These are phyloP conservation scores for Beauveria sp. DNA, from an alignment of 2,329 filamentous ascomycete genomes.

Conservation along the genomic window DNA sequence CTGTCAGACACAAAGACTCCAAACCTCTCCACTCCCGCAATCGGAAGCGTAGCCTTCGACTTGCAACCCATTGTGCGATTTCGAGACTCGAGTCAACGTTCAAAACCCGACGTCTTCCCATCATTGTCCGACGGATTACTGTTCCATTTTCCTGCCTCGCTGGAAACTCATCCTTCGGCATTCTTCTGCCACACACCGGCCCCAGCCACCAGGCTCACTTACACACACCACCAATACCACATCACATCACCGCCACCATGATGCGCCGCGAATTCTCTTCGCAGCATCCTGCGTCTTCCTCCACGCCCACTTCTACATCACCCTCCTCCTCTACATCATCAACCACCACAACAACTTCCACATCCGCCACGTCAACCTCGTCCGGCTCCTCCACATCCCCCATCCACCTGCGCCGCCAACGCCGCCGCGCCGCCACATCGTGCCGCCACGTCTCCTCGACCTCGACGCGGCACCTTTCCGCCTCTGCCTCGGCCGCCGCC, in stretches of 20 bases:
- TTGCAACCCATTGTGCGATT: not conserved
- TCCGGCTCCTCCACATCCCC: constrained; percentile 25
- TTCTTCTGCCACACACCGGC: not conserved
- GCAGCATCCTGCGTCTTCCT: constrained; percentile 8
- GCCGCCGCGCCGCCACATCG: not conserved
- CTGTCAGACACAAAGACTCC: not conserved
- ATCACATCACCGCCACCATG: constrained; percentile 1
- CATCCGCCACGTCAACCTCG: constrained; percentile 20
- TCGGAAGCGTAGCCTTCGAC: constrained; percentile 1
- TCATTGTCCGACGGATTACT: not conserved
- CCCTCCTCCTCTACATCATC: constrained; percentile 11
- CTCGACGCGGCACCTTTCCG: constrained; percentile 12
- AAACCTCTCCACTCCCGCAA: constrained; percentile 6
- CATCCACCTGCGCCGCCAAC: constrained; percentile 13
- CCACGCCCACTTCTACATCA: constrained; percentile 15
- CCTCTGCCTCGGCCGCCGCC: constrained; percentile 17
- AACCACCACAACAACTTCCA: constrained; percentile 15
- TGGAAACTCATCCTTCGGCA: not conserved
- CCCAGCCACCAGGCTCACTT: constrained; percentile 3
- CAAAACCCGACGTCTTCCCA: not conserved
- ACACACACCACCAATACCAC: not conserved
- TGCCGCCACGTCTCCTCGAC: not conserved
- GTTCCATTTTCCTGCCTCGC: not conserved
- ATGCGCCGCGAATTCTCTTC: constrained; percentile 10
- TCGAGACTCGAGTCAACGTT: not conserved